Conservation (phyloP, 164 flowering plant genomes). For the Tetrastigma voinierianum region DNA sequence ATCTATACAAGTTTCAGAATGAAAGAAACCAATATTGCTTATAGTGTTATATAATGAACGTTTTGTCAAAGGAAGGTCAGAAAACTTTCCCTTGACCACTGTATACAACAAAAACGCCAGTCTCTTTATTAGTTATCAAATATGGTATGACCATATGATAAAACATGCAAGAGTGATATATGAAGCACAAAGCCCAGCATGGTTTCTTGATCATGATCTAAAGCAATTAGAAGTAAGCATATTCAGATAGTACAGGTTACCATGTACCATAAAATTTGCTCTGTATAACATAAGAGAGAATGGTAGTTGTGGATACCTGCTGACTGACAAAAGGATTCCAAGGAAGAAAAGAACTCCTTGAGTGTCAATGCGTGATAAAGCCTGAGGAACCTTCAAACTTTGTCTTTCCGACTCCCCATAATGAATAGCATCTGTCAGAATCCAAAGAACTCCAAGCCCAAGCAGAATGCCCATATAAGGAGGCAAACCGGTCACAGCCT, state of each 20-base stretch:
- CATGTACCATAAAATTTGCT: neutral
- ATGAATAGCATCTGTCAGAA: constrained; percentile 96
- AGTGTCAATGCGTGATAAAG: constrained; percentile 93
- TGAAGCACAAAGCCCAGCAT: no score
- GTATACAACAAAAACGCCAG: no score
- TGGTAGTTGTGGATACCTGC: constrained; percentile 53
- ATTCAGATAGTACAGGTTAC: neutral
- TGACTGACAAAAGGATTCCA: constrained; percentile 90
- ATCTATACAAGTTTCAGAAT: no score
- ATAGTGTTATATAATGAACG: no score
- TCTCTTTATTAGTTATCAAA: no score
- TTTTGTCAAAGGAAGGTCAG: no score
- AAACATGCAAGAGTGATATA: no score
- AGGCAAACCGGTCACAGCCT: constrained; percentile 91
- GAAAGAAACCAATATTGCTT: no score
- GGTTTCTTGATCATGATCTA: no score
- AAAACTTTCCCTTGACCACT: no score
- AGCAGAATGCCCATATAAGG: constrained; percentile 94
- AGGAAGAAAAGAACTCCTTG: constrained; percentile 98
- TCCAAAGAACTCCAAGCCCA: constrained; percentile 97
- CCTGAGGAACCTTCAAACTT: constrained; percentile 88
- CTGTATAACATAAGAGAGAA: neutral
- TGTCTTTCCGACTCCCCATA: constrained; percentile 94
- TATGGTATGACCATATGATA: no score
- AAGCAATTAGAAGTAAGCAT: no score